Base-by-base conservation (phyloP, 164 flowering plant species). In the Liriodendron chinense region DNA sequence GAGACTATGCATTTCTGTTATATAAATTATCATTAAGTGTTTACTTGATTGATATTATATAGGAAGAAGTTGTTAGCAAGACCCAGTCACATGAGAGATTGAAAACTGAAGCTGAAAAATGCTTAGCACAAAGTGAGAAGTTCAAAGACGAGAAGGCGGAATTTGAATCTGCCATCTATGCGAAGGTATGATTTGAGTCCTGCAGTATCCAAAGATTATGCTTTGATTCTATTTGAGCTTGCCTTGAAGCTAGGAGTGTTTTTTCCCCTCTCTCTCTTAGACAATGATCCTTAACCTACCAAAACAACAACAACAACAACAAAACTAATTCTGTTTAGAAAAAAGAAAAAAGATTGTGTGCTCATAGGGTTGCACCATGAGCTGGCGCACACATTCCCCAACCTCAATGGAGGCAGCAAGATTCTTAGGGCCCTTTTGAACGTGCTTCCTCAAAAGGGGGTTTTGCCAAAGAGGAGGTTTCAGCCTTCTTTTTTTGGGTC, bases 41-140 rank as follows among this genome's bases (percentile, higher is more conserved):
- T 47, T 68, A 16, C 26, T 23, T 78, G 71, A 49, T 34, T 74
- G 68, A 62, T 59, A 23, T 81, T n/a, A 24, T 64, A 74, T 63
- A 93, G 97, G 97, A 91, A 78, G 98, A 93, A 85, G 94, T 92
- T 76, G 93, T 90, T 26, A 80, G 81, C 74, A 93, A 90, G 83
- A 84, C 88, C 23, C 77, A 86, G 43, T 84, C 89, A 57, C 80
- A 73, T 77, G 93, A 93, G 71, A 85, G 76, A 85, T 74, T 93
- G 79, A 90, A 87, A 80, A 83, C 71, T 57, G 98, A 95, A 83
- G 93, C 98, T 77, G 94, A 92, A 69, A 93, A 92, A 78, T 91
- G 96, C 77, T 79, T 91, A 76, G 84, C 84, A 24, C 94, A 89
- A 78, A 90, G 93, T 84, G 97, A 92, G 84, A 91, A 73, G 73